These are phyloP conservation scores for Aspergillus sp. DNA, from an alignment of 2,329 filamentous ascomycete genomes.

Conservation along the genomic window DNA sequence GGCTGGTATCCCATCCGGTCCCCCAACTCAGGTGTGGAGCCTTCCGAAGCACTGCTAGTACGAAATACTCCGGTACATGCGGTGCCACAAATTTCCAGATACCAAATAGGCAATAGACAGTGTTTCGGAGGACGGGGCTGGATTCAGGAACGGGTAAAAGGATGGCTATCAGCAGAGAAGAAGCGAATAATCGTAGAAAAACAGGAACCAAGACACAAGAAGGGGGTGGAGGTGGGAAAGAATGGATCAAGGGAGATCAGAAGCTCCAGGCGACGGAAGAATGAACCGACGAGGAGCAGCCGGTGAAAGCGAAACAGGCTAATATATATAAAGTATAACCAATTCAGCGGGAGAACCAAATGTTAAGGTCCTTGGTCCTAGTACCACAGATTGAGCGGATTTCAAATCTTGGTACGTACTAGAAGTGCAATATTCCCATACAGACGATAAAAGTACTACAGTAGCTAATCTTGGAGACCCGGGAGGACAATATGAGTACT, in stretches of 20 bases:
- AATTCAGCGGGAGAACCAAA: too few relatives aligned
- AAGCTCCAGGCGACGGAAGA: too few relatives aligned
- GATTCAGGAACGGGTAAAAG: slow-evolving; percentile 1
- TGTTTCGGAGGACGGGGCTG: not conserved
- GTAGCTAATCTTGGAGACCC: too few relatives aligned
- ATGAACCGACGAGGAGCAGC: too few relatives aligned
- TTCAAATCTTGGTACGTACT: too few relatives aligned
- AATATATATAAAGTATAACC: too few relatives aligned
- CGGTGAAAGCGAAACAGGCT: too few relatives aligned
- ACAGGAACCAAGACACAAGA: not conserved
- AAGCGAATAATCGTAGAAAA: not conserved
- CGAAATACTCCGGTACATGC: slow-evolving; percentile 1
- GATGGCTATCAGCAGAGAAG: not conserved
- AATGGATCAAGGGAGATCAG: not conserved
- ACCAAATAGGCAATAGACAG: not conserved
- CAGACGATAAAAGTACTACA: too few relatives aligned
- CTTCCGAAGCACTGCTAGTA: not conserved
- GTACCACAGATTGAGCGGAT: too few relatives aligned
- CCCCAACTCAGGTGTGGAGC: slow-evolving; percentile 4
- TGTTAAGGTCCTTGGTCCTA: too few relatives aligned
- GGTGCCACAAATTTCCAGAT: not conserved
- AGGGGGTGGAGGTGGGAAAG: not conserved
- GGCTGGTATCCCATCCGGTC: slow-evolving; percentile 27
- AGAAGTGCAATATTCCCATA: too few relatives aligned
- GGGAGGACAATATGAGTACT: too few relatives aligned